phyloP scores from a whole-genome alignment of 257 asterid species.

The Nicotiana tomentosiformis region DNA sequence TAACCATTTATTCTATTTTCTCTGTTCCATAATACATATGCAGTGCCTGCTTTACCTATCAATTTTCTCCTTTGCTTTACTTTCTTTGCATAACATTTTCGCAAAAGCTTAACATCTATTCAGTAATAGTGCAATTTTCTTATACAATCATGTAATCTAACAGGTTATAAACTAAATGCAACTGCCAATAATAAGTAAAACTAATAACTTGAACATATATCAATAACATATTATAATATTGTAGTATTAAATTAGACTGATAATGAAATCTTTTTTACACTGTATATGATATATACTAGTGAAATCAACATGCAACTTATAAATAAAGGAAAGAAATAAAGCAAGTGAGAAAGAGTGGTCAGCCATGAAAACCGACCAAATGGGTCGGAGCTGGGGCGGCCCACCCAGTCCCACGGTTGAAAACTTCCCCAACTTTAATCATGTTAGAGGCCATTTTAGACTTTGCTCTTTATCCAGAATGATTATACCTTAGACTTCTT shows the following conservation, averaged over 20 bases:
- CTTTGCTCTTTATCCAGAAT: constrained; percentile 52
- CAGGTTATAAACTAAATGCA: too few relatives aligned
- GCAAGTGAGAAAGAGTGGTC: background rate
- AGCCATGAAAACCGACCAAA: constrained; percentile 22
- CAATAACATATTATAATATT: background rate
- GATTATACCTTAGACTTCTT: constrained; percentile 46
- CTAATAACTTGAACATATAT: background rate
- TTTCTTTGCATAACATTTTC: too few relatives aligned
- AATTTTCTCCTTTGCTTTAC: too few relatives aligned
- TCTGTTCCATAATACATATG: too few relatives aligned
- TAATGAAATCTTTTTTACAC: background rate
- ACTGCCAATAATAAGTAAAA: background rate
- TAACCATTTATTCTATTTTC: too few relatives aligned
- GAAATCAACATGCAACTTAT: background rate
- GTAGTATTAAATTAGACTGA: background rate
- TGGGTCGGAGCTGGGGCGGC: constrained; percentile 2
- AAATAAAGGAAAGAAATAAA: background rate
- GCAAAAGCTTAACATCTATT: too few relatives aligned
- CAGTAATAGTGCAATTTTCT: too few relatives aligned
- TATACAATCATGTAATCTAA: too few relatives aligned
- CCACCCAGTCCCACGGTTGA: constrained; percentile 32
- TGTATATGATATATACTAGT: background rate
- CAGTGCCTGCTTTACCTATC: too few relatives aligned
- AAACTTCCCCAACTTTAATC: constrained; percentile 35
- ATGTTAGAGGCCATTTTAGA: constrained; percentile 35